Conservation (phyloP, 1,284 basidiomycete genomes). For the Malassezia cuniculi region DNA sequence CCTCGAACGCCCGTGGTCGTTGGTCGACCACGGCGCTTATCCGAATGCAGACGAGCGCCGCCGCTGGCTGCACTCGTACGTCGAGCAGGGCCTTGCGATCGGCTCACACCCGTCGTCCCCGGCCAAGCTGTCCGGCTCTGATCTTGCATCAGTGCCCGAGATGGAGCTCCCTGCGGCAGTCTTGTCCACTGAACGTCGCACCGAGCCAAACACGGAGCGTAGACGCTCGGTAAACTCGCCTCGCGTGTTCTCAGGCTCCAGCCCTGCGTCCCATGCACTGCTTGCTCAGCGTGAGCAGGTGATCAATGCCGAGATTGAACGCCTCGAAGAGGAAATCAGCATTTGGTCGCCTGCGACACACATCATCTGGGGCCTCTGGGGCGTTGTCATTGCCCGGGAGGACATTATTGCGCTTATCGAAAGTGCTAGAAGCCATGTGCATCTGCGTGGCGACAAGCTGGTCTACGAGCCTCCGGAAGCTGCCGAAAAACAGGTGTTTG, state of each 20-base stretch:
- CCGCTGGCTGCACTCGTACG: conserved; percentile 40
- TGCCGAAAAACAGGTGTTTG: conserved; percentile 2
- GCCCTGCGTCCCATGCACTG: conserved; percentile 4
- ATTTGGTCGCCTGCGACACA: conserved; percentile 37
- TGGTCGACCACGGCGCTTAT: conserved; percentile 30
- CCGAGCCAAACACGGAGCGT: conserved; percentile 15
- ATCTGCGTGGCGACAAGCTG: background rate
- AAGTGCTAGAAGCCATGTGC: background rate
- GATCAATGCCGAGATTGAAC: conserved; percentile 32
- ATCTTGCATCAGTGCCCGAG: conserved; percentile 16
- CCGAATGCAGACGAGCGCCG: conserved; percentile 27
- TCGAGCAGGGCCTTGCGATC: conserved; percentile 35
- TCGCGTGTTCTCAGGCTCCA: background rate
- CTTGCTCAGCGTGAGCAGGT: conserved; percentile 19
- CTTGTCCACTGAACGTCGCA: conserved; percentile 1
- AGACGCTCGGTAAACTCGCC: conserved; percentile 10
- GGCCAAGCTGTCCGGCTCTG: conserved; percentile 13
- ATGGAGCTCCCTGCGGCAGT: conserved; percentile 22
- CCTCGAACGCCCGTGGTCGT: conserved; percentile 26
- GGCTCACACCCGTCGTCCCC: background rate
- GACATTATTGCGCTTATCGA: conserved; percentile 24
- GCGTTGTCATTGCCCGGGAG: conserved; percentile 35
- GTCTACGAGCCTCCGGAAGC: background rate
- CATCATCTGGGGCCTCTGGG: conserved; percentile 42
- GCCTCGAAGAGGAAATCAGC: conserved; percentile 33